Evolutionary conservation across 2,329 filamentous ascomycete genomes (phyloP), one percentile per base, ranked within the genome.

Genomic region (Talaromyces atroroseus): DNA sequence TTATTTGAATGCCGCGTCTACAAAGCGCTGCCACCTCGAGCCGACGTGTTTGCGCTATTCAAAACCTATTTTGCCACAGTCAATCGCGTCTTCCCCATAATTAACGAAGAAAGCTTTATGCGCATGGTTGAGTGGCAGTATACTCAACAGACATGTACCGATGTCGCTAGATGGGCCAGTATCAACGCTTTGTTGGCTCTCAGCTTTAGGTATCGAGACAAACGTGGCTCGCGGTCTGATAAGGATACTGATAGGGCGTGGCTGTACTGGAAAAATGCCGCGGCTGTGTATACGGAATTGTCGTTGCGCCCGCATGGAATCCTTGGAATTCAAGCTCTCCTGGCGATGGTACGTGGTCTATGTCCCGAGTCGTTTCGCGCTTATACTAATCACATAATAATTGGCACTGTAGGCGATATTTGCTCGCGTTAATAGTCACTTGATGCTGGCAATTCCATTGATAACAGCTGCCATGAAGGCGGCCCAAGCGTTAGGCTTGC

Each of bases 91-190:
- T 96, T 96, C 67, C 92, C 92, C 2, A 80, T 97, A 3, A 97
- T 95, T 67, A 92, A 96, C 71, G 90, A 96, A 69, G 89, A 90
- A 0, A 95, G 92, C 0, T 97, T 97, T 66, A 96, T 96, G 90
- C 89, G 94, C 66, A 80, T 97, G 11, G 90, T 96, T 14, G 90
- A 96, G 68, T 86, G 88, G 68, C 92, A 97, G 69, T 97, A 96
- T 72, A 94, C 90, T 0, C 78, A 85, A 52, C 89, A 96, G 62
- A 92, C 92, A 0, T 96, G 96, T 64, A 86, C 94, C 65, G 91
- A 92, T 47, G 92, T 91, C 5, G 92, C 92, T 7, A 96, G 92
- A 88, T 97, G 92, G 92, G 92, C 92, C 5, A 94, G 90, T 73
- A 79, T 97, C 64, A 97, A 97, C 64, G 87, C 95, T 59, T 88